phyloP scores from a whole-genome alignment of 2,329 filamentous ascomycete species.

The Aspergillus sp. region DNA sequence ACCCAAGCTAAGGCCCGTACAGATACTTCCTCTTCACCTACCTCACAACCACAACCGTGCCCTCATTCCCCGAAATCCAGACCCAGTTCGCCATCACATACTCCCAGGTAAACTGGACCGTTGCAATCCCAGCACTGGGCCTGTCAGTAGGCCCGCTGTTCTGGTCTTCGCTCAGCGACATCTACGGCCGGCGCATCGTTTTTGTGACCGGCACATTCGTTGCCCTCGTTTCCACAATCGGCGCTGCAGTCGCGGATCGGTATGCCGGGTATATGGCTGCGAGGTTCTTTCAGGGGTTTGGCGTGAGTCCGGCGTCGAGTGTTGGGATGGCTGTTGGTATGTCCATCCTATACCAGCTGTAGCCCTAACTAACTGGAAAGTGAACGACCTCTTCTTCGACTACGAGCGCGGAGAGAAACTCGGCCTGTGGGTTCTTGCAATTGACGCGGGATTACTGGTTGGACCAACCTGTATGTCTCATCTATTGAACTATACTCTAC shows the following conservation, averaged over 20 bases:
- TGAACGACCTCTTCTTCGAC: constrained; percentile 58
- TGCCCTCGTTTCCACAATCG: constrained; percentile 44
- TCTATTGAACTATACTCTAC: not conserved
- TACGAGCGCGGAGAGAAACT: constrained; percentile 57
- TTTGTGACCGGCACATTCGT: constrained; percentile 48
- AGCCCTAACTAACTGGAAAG: constrained; percentile 13
- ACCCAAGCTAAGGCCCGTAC: not conserved
- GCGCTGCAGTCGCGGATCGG: constrained; percentile 40
- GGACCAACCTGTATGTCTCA: constrained; percentile 46
- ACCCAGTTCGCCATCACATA: constrained; percentile 47
- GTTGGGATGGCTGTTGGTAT: constrained; percentile 53
- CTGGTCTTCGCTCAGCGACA: constrained; percentile 52
- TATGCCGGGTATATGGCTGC: constrained; percentile 58
- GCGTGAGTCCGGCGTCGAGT: constrained; percentile 54
- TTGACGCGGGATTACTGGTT: constrained; percentile 53
- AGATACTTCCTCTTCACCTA: constrained; percentile 61
- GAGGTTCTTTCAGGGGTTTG: constrained; percentile 59
- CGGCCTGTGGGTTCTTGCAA: constrained; percentile 58
- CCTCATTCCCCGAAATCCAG: constrained; percentile 53
- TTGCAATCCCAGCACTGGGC: constrained; percentile 54
- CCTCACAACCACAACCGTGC: constrained; percentile 57
- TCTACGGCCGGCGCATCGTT: constrained; percentile 53
- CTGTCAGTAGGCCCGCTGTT: constrained; percentile 53
- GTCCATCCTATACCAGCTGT: not conserved
- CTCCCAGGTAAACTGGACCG: constrained; percentile 55